phyloP scores from a whole-genome alignment of 306 rosid genomes.

The Arachis stenosperma region DNA sequence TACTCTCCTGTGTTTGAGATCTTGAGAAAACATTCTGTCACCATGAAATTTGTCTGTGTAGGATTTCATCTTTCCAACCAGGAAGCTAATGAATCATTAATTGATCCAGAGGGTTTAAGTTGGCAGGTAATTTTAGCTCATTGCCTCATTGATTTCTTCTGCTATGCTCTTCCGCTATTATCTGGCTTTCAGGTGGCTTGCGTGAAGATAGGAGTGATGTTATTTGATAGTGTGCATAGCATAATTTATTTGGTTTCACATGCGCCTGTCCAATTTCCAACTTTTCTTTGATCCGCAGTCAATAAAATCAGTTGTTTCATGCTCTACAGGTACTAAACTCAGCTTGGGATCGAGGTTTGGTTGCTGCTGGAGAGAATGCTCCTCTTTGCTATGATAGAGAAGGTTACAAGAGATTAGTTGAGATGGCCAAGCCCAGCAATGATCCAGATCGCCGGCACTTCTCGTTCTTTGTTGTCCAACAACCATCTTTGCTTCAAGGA shows the following conservation, averaged over 20 bases:
- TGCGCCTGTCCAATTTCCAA: neutral
- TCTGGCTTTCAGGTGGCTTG: constrained; percentile 29
- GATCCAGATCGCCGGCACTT: constrained; percentile 89
- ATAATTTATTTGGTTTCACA: constrained; percentile 7
- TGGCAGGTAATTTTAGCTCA: constrained; percentile 75
- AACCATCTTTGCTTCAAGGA: constrained; percentile 74
- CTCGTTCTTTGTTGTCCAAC: constrained; percentile 77
- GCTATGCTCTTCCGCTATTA: constrained; percentile 23
- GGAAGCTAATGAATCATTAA: constrained; percentile 69
- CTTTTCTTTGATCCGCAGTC: constrained; percentile 29
- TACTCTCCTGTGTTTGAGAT: constrained; percentile 85
- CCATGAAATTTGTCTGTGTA: constrained; percentile 78
- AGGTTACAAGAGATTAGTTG: constrained; percentile 72
- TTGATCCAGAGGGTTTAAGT: constrained; percentile 89
- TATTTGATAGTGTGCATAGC: constrained; percentile 25
- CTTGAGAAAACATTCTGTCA: constrained; percentile 73
- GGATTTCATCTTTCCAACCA: constrained; percentile 67
- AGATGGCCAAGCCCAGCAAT: constrained; percentile 84
- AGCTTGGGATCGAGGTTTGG: constrained; percentile 83
- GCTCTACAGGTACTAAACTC: constrained; percentile 71
- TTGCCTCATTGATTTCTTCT: constrained; percentile 30
- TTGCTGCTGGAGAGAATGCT: constrained; percentile 86
- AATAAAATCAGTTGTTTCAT: constrained; percentile 18
- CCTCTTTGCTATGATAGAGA: constrained; percentile 78
- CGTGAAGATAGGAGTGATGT: constrained; percentile 15